A percentile compares a stretch with the other conserved stretches of the same genome.
Conservation (phyloP, 202 grass and related monocot genomes). For the Alloteropsis angusta region DNA sequence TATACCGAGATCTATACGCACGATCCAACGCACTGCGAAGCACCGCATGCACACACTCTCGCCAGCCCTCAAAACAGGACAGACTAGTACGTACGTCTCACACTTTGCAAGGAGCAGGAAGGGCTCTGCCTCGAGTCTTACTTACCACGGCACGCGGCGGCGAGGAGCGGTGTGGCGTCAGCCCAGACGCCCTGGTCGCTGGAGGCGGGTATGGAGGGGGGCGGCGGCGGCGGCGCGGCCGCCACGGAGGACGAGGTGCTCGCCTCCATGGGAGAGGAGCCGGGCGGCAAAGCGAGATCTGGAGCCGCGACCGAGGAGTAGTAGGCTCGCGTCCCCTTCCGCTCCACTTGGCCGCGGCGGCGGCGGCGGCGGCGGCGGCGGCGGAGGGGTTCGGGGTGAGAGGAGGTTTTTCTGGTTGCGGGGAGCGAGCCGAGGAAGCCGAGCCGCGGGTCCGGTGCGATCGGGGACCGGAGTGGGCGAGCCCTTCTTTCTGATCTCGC, state of each 20-base stretch:
- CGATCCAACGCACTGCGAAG: not conserved
- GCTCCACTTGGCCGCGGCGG: not conserved
- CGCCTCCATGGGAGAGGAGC: constrained; percentile 27
- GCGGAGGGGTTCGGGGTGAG: not conserved
- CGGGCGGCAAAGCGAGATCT: constrained; percentile 9
- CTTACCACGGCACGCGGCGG: constrained; percentile 72
- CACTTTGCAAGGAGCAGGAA: not conserved
- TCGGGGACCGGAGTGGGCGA: not conserved
- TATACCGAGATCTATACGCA: not conserved
- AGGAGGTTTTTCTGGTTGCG: not conserved
- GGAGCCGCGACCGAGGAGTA: not conserved
- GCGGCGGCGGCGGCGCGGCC: constrained; percentile 25
- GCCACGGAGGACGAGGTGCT: constrained; percentile 10
- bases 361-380: not conserved
- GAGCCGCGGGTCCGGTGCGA: not conserved
- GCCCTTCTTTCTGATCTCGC: not conserved
- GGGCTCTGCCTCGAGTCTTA: constrained; percentile 19
- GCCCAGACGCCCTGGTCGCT: constrained; percentile 54
- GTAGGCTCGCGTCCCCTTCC: not conserved
- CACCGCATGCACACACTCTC: not conserved
- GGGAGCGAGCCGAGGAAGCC: not conserved
- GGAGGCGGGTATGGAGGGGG: constrained; percentile 32
- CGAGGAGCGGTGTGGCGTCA: constrained; percentile 63
- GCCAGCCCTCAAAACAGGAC: not conserved
- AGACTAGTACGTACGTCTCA: not conserved